A percentile compares a stretch with the other conserved stretches of the same genome.
These are phyloP conservation scores for Medicago arabica DNA, from an alignment of 306 rosid genomes.

Conservation along the genomic window DNA sequence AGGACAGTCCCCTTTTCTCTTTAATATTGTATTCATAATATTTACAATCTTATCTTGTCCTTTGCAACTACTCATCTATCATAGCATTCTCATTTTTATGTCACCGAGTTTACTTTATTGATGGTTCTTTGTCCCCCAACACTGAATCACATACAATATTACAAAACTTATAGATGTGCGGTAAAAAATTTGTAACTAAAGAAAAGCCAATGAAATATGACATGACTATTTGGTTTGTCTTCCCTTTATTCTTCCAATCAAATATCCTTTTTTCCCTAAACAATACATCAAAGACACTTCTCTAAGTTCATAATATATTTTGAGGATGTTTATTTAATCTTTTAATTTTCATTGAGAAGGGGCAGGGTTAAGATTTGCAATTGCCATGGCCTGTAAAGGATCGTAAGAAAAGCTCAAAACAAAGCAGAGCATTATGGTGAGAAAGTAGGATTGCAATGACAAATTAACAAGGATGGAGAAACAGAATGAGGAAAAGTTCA, in stretches of 20 bases:
- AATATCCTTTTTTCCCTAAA: neutral
- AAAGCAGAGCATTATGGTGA: neutral
- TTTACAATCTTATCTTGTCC: too few relatives aligned
- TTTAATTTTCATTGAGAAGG: conserved; percentile 1
- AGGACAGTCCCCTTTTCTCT: neutral
- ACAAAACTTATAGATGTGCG: neutral
- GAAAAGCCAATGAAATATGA: neutral
- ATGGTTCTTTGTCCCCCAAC: neutral
- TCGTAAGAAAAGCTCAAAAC: neutral
- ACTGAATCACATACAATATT: neutral
- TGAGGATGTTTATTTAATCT: neutral
- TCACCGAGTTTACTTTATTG: neutral
- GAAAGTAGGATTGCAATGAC: neutral
- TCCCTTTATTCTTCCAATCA: neutral
- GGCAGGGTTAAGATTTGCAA: conserved; percentile 5
- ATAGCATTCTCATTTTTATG: neutral
- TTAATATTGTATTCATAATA: too few relatives aligned
- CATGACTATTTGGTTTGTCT: neutral
- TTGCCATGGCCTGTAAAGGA: neutral
- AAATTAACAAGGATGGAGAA: neutral
- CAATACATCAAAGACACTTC: neutral
- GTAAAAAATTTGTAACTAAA: neutral
- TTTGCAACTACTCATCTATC: too few relatives aligned
- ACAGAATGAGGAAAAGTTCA: neutral
- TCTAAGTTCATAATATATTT: neutral